Evolutionary conservation across 805 yeast genomes (phyloP), one percentile per base, ranked within the genome.

Genomic region (Sungouiozyma intestinalis): DNA sequence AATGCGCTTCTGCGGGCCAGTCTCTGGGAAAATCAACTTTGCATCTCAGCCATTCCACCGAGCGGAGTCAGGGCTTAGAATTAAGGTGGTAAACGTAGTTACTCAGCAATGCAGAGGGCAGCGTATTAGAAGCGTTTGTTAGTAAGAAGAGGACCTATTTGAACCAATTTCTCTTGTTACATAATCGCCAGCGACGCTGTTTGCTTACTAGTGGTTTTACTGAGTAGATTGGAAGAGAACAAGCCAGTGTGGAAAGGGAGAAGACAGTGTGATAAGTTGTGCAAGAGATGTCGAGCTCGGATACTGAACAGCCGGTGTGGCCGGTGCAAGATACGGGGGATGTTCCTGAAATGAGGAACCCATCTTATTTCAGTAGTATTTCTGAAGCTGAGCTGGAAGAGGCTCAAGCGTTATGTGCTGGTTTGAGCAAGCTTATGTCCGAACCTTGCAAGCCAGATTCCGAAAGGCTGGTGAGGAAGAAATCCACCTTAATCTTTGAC

Each of bases 401-500:
- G 7, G 35, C 35, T 6, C 7, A 33, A 33, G 35, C 17, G 15
- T 33, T 33, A 33, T n/a, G 17, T 14, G 17, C 14, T 6, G 39
- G 39, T 13, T n/a, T 36, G 15, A 36, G 32, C 3, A 20, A 21
- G 3, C 8, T 36, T 18, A 36, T 36, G 39, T 27, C 39, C 15
- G 15, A 20, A n/a, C n/a, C 39, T 14, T 20, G 14, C 7, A 13
- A 24, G 29, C 29, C 11, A 24, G 29, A 11, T 11, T 11, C 29
- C 11, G 11, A 24, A 6, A 6, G 11, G 29, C 11, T 24, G 29
- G 11, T 7, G 11, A 24, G 29, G 52, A 68, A 85, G 49, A 80
- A 78, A 60, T 79, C 86, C 2, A 81, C 90, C 0, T 51, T 83
- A 42, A 74, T 82, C 16, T 68, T 83, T 33, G 76, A 81, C 1